Percentiles rank a stretch among this genome's conserved stretches.
Conservation (phyloP, 345 rosid genomes). For the Noccaea caerulescens region DNA sequence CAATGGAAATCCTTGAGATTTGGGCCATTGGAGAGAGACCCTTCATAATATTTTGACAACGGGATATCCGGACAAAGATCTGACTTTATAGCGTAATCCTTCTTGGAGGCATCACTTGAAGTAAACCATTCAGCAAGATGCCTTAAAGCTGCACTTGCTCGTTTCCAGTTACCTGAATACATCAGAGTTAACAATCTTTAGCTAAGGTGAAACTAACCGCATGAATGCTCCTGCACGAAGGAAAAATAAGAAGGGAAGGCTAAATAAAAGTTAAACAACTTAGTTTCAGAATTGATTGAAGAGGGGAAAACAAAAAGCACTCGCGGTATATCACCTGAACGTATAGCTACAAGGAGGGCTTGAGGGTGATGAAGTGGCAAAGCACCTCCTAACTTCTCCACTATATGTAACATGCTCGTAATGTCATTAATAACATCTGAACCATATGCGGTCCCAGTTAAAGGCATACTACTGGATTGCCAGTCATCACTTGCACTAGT, state of each 20-base stretch:
- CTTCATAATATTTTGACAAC: slow-evolving; percentile 75
- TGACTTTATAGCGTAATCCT: slow-evolving; percentile 42
- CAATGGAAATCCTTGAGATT: slow-evolving; percentile 58
- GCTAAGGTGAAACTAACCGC: slow-evolving; percentile 42
- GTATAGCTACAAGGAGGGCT: slow-evolving; percentile 71
- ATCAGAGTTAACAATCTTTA: slow-evolving; percentile 50
- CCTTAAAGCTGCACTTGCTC: slow-evolving; percentile 71
- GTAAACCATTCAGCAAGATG: slow-evolving; percentile 70
- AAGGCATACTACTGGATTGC: slow-evolving; percentile 39
- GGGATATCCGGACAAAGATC: slow-evolving; percentile 60
- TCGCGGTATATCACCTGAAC: slow-evolving; percentile 62
- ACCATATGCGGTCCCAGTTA: slow-evolving; percentile 42
- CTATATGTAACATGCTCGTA: slow-evolving; percentile 61
- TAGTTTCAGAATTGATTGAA: slow-evolving; percentile 33
- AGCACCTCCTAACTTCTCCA: slow-evolving; percentile 59
- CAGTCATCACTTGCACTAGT: slow-evolving; percentile 39
- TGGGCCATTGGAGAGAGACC: slow-evolving; percentile 54
- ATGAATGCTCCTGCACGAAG: slow-evolving; percentile 43
- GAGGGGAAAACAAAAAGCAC: slow-evolving; percentile 8
- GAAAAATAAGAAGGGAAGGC: slow-evolving; percentile 45
- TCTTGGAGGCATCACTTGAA: slow-evolving; percentile 49
- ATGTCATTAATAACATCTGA: slow-evolving; percentile 44
- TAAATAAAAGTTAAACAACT: slow-evolving; percentile 43
- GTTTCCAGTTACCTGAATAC: slow-evolving; percentile 87
- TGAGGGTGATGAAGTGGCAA: slow-evolving; percentile 78